phyloP scores from a whole-genome alignment of 441 rosid genomes.

The Erodium trifolium region DNA sequence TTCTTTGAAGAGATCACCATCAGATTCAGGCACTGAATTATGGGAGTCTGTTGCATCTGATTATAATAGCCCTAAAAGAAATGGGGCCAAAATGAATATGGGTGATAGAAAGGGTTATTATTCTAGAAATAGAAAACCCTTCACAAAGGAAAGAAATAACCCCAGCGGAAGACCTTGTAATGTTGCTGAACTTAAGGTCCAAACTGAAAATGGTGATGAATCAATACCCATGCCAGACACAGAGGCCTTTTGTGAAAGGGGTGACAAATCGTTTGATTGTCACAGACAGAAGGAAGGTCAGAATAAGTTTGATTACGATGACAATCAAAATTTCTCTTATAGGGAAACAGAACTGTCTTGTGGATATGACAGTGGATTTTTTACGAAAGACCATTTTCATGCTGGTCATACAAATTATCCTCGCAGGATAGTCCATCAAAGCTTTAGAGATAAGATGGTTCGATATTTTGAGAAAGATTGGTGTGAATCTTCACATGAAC shows the following conservation, averaged over 20 bases:
- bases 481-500: conserved; percentile 23
- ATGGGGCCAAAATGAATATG: conserved; percentile 16
- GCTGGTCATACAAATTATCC: conserved; percentile 3
- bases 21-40: conserved; percentile 22
- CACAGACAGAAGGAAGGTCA: conserved; percentile 21
- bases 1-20: conserved; percentile 23
- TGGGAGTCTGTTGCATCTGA: conserved; percentile 24
- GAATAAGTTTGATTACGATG: conserved; percentile 22
- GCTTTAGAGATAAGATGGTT: conserved; percentile 28
- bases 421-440: conserved; percentile 20
- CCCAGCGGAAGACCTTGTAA: conserved; percentile 22
- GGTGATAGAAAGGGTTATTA: conserved; percentile 16
- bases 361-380: too few relatives aligned
- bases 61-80: conserved; percentile 21
- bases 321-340: conserved; percentile 23
- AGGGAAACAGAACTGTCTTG: conserved; percentile 13
- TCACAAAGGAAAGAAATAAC: conserved; percentile 19
- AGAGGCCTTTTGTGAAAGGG: conserved; percentile 19
- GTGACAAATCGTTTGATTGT: conserved; percentile 22
- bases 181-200: conserved; percentile 18
- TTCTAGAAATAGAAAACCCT: conserved; percentile 23
- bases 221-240: conserved; percentile 20
- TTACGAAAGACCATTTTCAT: too few relatives aligned
- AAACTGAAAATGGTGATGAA: conserved; percentile 22
- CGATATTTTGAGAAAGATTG: conserved; percentile 21